These are phyloP conservation scores for Penicillium arizonense DNA, from an alignment of 495 filamentous ascomycete species.

Conservation along the genomic window DNA sequence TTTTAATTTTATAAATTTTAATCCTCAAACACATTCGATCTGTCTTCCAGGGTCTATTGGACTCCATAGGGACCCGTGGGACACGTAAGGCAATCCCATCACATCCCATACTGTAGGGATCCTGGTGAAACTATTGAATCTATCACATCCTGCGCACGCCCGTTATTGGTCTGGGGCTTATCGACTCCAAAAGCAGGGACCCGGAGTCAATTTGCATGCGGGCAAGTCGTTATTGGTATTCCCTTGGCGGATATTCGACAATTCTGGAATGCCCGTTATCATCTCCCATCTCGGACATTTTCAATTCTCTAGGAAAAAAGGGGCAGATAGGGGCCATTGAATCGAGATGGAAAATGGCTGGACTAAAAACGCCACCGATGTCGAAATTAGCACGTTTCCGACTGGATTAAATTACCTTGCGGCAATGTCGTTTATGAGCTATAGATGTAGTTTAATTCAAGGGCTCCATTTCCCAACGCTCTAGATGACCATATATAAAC, in stretches of 20 bases:
- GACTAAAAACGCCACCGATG: constrained; percentile 32
- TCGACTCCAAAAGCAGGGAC: constrained; percentile 9
- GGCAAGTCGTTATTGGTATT: background rate
- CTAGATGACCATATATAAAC: too few species aligned
- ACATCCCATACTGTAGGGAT: constrained; percentile 1
- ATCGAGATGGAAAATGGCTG: constrained; percentile 9
- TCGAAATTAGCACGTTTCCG: constrained; percentile 18
- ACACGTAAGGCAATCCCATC: constrained; percentile 6
- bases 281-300: constrained; percentile 15
- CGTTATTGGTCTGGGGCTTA: constrained; percentile 20
- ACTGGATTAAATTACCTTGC: constrained; percentile 7
- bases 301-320: constrained; percentile 6
- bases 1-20: constrained; percentile 3
- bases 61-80: too few species aligned
- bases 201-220: constrained; percentile 15
- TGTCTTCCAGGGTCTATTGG: constrained; percentile 2
- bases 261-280: constrained; percentile 25
- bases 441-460: too few species aligned
- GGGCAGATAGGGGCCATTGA: constrained; percentile 10
- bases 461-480: too few species aligned
- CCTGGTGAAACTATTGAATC: constrained; percentile 20
- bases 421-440: background rate
- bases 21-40: background rate
- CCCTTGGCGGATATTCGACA: constrained; percentile 4
- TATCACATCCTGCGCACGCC: constrained; percentile 17